Base-by-base conservation (phyloP, 306 rosid genomes). In the Citrullus mucosospermus region DNA sequence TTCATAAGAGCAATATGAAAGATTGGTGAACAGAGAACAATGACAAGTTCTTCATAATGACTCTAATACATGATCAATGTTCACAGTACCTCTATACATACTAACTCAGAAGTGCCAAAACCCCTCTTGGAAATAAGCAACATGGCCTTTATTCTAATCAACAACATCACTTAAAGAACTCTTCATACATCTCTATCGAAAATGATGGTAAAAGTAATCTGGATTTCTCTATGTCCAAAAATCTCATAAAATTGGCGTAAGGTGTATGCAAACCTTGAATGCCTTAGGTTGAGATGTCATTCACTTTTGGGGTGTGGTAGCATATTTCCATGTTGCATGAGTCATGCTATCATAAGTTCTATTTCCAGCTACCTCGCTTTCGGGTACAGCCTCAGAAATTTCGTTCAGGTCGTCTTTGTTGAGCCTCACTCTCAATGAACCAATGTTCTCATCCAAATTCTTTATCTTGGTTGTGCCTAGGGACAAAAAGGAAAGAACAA, bases 381-480 rank as follows among this genome's bases (percentile, higher is more conserved):
- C 39, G 0, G 90, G 93, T 20, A 86, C 86, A 2, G 88, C 87
- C 62, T 82, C 85, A 10, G 83, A 85, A 77, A 89, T 75, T 78
- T 89, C 91, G 58, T n/a, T 85, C 41, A 87, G 48, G 41, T 87
- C 87, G 4, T 80, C 78, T 69, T 88, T 85, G n/a, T 51, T 30
- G 2, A 93, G 83, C 81, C 86, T 87, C 56, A 90, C 77, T 41
- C 30, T 61, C 80, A 93, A 18, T 17, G 92, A 85, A 62, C 90
- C 89, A 8, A 90, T 36, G 81, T 93, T 93, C 61, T 63, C 54
- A 71, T 88, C 88, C 76, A 93, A 70, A 68, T 93, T 90, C 87
- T 88, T 89, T 14, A 80, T 78, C 83, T 89, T 90, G 6, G 93
- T 89, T 61, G 97, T 92, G 83, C 79, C 85, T 91, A 46, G 20